Evolutionary conservation across 2,329 filamentous ascomycete species (phyloP).

Genomic region (Graphiopsis chlorocephala): DNA sequence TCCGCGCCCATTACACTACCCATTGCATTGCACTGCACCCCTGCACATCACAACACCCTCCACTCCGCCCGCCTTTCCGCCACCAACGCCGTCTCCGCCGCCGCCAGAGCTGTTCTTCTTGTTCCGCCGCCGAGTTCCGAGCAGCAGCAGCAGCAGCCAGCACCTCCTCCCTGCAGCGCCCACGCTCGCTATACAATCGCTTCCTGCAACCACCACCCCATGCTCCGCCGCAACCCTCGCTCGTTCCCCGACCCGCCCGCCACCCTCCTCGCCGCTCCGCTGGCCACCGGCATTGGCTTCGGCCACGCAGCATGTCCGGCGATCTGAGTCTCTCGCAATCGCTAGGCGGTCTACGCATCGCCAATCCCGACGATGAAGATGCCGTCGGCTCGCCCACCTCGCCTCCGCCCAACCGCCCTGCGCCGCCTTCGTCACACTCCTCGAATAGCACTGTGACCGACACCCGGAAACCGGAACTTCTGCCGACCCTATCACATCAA

Average conservation of each 20-base stretch:
- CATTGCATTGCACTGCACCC: slow-evolving; percentile 1
- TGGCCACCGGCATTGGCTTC: slow-evolving; percentile 15
- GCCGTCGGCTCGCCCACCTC: slow-evolving; percentile 23
- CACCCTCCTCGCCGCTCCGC: neutral
- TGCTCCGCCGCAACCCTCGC: slow-evolving; percentile 7
- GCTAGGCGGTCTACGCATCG: slow-evolving; percentile 90
- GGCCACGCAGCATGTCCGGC: slow-evolving; percentile 42
- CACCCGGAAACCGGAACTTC: slow-evolving; percentile 34
- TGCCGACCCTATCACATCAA: slow-evolving; percentile 35
- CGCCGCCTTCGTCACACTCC: slow-evolving; percentile 34
- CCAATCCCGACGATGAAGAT: slow-evolving; percentile 81
- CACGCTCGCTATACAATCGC: slow-evolving; percentile 19
- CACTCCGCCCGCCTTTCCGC: neutral
- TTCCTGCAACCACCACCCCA: slow-evolving; percentile 18
- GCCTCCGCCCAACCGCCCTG: slow-evolving; percentile 19
- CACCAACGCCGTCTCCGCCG: neutral
- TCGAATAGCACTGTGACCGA: slow-evolving; percentile 41
- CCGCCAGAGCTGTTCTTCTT: neutral
- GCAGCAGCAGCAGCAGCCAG: neutral
- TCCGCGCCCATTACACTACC: too few species aligned
- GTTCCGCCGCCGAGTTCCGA: slow-evolving; percentile 7
- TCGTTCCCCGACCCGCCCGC: slow-evolving; percentile 8
- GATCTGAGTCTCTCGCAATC: slow-evolving; percentile 90
- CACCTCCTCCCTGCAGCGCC: slow-evolving; percentile 12
- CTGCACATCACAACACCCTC: neutral